Evolutionary conservation across 2,329 filamentous ascomycete genomes (phyloP).

Genomic region (Microdochium bolleyi): DNA sequence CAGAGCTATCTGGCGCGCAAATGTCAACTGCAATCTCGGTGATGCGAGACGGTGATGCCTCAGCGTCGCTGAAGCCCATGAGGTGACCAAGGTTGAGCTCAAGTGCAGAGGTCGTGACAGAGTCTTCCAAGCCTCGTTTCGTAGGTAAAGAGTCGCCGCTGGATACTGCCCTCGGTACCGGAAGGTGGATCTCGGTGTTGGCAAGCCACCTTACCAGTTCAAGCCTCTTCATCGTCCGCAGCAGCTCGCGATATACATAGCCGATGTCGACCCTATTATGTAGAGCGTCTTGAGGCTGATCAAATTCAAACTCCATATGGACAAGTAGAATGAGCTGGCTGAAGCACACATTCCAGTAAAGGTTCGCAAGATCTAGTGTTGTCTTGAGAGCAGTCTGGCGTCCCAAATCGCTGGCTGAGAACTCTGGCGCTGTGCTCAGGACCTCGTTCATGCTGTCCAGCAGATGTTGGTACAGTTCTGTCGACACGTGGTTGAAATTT

Average conservation of each 20-base stretch:
- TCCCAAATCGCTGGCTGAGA: conserved; percentile 66
- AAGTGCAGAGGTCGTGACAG: conserved; percentile 46
- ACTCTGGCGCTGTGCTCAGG: conserved; percentile 25
- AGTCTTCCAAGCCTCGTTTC: conserved; percentile 36
- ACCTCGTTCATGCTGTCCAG: conserved; percentile 33
- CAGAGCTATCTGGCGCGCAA: conserved; percentile 57
- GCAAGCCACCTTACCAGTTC: conserved; percentile 67
- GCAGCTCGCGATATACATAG: conserved; percentile 59
- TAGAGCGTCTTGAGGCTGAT: conserved; percentile 61
- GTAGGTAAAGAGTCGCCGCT: conserved; percentile 20
- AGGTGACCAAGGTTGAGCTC: conserved; percentile 56
- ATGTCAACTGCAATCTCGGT: conserved; percentile 60
- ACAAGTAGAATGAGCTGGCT: conserved; percentile 77
- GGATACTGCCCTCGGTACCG: conserved; percentile 30
- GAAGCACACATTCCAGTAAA: conserved; percentile 68
- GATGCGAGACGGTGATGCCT: conserved; percentile 45
- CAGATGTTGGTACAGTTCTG: conserved; percentile 45
- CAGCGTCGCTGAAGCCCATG: conserved; percentile 48
- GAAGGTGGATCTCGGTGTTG: conserved; percentile 46
- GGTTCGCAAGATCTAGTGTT: conserved; percentile 67
- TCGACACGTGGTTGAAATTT: conserved; percentile 50
- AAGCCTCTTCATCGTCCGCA: conserved; percentile 63
- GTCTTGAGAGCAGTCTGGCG: conserved; percentile 66
- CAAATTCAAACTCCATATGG: conserved; percentile 79
- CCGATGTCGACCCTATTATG: conserved; percentile 57